Base-by-base conservation (phyloP, 768 basidiomycete species). In the Leccinum boreale region DNA sequence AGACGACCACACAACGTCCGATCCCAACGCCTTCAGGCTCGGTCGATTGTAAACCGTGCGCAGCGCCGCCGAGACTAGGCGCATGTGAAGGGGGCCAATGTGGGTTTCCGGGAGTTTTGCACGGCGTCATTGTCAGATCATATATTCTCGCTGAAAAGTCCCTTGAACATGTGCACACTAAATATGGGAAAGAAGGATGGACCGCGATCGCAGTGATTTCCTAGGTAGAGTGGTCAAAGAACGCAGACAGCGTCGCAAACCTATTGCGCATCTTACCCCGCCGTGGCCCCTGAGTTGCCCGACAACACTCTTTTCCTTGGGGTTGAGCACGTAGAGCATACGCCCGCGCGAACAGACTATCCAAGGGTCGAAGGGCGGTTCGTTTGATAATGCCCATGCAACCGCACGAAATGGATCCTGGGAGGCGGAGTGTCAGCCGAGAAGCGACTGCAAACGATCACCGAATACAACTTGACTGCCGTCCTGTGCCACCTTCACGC, bases 61-160 rank as follows among this genome's bases (percentile, higher is more conserved):
- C 81, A 29, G 87, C 81, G 21, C 89, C 87, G 10, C 84, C 87
- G 9, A 75, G 73, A 64, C 85, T 86, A 3, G 79, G 79, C 11
- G 63, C 57, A 9, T 58, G 74, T 31, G 73, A 74, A 5, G 86
- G 77, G 3, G 80, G 80, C 87, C 86, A 89, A 61, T 68, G 77
- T 7, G 83, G 83, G 63, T 91, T 87, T 39, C 74, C 72, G 2
- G 77, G 75, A 24, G 31, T 52, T 29, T 74, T 58, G 36, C 72
- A 60, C 3, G 74, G 69, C 14, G 69, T 67, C 49, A 68, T 58
- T 17, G 74, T 73, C 4, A 91, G 76, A 65, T 90, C 83, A 56
- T 90, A 91, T 50, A 92, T 79, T 28, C 90, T 77, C 5, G 84
- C 78, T 0, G 88, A 82, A 63, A 82, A 82, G 68, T 92, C 90